These are phyloP conservation scores for Xylariaceae sp. DNA, from an alignment of 2,329 filamentous ascomycete genomes.

Conservation along the genomic window DNA sequence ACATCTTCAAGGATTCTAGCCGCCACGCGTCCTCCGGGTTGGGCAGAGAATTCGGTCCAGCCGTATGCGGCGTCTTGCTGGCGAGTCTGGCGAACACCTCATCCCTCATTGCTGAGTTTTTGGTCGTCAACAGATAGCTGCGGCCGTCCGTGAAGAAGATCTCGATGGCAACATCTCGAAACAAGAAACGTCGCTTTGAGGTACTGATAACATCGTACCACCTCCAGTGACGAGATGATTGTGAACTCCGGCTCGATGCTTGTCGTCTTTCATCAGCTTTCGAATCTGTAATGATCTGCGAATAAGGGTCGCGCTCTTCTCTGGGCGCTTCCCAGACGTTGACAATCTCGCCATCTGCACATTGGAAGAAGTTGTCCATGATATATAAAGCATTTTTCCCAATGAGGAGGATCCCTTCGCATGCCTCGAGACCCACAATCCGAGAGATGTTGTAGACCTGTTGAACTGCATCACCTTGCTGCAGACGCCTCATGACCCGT, in stretches of 20 bases:
- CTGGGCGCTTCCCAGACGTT: conserved; percentile 89
- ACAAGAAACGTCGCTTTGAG: conserved; percentile 89
- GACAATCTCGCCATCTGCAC: conserved; percentile 91
- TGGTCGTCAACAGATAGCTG: conserved; percentile 85
- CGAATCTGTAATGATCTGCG: conserved; percentile 80
- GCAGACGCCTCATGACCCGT: conserved; percentile 90
- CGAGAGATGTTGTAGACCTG: conserved; percentile 93
- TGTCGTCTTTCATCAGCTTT: conserved; percentile 54
- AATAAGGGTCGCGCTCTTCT: conserved; percentile 90
- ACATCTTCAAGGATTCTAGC: conserved; percentile 70
- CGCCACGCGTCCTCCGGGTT: conserved; percentile 88
- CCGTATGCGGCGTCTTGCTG: conserved; percentile 72
- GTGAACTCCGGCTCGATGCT: conserved; percentile 53
- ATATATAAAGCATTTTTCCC: conserved; percentile 90
- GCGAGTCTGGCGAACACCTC: conserved; percentile 72
- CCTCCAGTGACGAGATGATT: conserved; percentile 83
- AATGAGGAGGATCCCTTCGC: conserved; percentile 86
- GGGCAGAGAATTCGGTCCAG: conserved; percentile 57
- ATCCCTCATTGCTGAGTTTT: conserved; percentile 66
- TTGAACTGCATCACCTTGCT: conserved; percentile 85
- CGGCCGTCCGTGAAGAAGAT: conserved; percentile 95
- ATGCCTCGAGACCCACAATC: conserved; percentile 86
- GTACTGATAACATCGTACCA: conserved; percentile 94
- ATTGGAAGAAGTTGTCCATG: conserved; percentile 93
- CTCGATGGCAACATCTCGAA: conserved; percentile 93